Conservation (phyloP, 805 yeast genomes). For the Pichia phayaonensis region DNA sequence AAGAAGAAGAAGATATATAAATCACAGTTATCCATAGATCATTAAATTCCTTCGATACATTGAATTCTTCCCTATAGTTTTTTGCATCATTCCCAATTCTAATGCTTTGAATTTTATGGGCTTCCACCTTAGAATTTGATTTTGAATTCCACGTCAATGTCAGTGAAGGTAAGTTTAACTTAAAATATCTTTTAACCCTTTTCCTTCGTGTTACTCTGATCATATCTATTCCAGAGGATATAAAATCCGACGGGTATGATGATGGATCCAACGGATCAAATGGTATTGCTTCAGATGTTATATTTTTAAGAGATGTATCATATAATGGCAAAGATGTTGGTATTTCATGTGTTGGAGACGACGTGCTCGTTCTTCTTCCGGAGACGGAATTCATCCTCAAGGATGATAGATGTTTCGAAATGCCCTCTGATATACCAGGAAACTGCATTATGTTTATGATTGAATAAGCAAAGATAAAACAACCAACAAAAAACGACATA, state of each 20-base stretch:
- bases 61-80: conserved; percentile 80
- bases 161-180: conserved; percentile 48
- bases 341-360: background rate
- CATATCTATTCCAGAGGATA: conserved; percentile 45
- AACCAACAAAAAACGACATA: background rate
- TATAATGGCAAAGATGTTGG: background rate
- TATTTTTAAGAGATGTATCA: background rate
- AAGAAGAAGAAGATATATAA: conserved; percentile 35
- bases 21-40: conserved; percentile 75
- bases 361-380: background rate
- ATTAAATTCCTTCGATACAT: conserved; percentile 57
- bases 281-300: background rate
- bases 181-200: conserved; percentile 49
- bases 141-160: conserved; percentile 51
- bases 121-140: conserved; percentile 35
- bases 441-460: background rate
- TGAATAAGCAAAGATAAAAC: background rate
- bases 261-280: conserved; percentile 6
- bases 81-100: conserved; percentile 61
- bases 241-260: background rate
- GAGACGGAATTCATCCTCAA: conserved; percentile 1
- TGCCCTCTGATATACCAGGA: conserved; percentile 1
- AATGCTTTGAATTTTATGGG: conserved; percentile 60
- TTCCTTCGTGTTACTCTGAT: conserved; percentile 67
- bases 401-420: conserved; percentile 4